phyloP scores from a whole-genome alignment of 306 rosid species.

The Spatholobus suberectus region DNA sequence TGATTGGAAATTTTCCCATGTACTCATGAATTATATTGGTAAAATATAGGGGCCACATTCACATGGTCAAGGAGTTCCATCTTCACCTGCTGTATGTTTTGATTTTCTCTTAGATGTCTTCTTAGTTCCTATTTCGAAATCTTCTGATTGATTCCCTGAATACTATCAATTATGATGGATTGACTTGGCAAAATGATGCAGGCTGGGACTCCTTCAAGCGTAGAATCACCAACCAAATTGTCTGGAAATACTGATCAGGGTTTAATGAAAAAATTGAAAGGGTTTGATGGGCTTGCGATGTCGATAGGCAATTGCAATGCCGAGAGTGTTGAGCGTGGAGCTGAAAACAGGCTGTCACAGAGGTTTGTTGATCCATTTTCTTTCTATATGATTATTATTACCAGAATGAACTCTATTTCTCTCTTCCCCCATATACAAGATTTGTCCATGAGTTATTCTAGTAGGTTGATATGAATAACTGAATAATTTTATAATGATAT shows the following conservation, averaged over 20 bases:
- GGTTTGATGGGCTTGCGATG: constrained; percentile 94
- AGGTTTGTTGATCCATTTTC: constrained; percentile 62
- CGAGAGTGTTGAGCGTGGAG: constrained; percentile 68
- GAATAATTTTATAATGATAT: constrained; percentile 40
- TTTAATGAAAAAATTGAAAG: constrained; percentile 77
- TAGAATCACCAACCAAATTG: constrained; percentile 77
- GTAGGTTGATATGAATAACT: constrained; percentile 38
- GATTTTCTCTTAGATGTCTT: constrained; percentile 20
- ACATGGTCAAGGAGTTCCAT: constrained; percentile 75
- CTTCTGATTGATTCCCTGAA: not conserved
- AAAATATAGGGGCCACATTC: constrained; percentile 64
- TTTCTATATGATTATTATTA: not conserved
- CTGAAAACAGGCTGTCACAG: constrained; percentile 65
- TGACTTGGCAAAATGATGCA: constrained; percentile 52
- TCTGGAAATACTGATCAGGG: constrained; percentile 82
- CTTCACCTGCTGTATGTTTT: constrained; percentile 78
- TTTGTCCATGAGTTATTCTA: constrained; percentile 22
- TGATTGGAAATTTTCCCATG: constrained; percentile 18
- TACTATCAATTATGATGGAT: constrained; percentile 17
- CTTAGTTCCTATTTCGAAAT: not conserved
- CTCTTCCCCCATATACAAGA: constrained; percentile 1
- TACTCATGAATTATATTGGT: constrained; percentile 35
- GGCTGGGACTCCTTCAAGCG: constrained; percentile 65
- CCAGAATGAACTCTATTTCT: not conserved
- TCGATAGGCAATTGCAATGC: constrained; percentile 81